Percentiles rank a stretch among this genome's conserved stretches.
phyloP scores from a whole-genome alignment of 1,139 yeast genomes.

The Candida sp. region DNA sequence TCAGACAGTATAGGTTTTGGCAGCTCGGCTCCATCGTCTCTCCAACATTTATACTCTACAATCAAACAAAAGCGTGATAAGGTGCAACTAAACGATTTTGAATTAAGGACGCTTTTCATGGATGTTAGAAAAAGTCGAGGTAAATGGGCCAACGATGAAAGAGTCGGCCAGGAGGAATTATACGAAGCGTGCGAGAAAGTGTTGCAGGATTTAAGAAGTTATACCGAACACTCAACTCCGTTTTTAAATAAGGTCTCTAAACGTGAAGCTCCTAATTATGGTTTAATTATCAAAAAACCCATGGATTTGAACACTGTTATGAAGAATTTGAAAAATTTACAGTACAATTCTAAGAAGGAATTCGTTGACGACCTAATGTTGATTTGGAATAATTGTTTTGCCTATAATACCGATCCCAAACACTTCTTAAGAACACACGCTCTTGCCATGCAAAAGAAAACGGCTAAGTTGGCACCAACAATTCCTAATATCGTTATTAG shows the following conservation, averaged over 20 bases:
- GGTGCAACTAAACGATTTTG: conserved; percentile 76
- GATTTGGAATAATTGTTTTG: conserved; percentile 92
- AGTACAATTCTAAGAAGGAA: conserved; percentile 78
- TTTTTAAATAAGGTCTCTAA: conserved; percentile 92
- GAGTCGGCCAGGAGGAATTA: conserved; percentile 94
- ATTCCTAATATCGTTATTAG: conserved; percentile 86
- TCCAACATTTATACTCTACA: conserved; percentile 74
- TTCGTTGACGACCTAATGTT: conserved; percentile 93
- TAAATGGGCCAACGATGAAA: conserved; percentile 95
- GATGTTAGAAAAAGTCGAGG: conserved; percentile 95
- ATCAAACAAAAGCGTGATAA: conserved; percentile 79
- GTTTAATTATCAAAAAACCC: conserved; percentile 83
- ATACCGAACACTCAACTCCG: conserved; percentile 96
- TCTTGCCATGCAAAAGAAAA: conserved; percentile 90
- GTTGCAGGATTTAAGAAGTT: conserved; percentile 82
- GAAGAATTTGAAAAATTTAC: conserved; percentile 80
- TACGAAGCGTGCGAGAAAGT: conserved; percentile 98
- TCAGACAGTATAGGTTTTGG: conserved; percentile 16
- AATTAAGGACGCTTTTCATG: conserved; percentile 77
- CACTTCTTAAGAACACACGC: conserved; percentile 93
- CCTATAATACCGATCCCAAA: conserved; percentile 93
- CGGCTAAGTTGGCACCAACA: conserved; percentile 69
- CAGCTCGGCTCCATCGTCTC: conserved; percentile 80
- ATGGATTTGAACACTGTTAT: conserved; percentile 96
- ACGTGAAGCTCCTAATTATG: conserved; percentile 97